Evolutionary conservation across 1,284 basidiomycete genomes (phyloP), one percentile per base, ranked within the genome.

Genomic region (Cerioporus squamosus): DNA sequence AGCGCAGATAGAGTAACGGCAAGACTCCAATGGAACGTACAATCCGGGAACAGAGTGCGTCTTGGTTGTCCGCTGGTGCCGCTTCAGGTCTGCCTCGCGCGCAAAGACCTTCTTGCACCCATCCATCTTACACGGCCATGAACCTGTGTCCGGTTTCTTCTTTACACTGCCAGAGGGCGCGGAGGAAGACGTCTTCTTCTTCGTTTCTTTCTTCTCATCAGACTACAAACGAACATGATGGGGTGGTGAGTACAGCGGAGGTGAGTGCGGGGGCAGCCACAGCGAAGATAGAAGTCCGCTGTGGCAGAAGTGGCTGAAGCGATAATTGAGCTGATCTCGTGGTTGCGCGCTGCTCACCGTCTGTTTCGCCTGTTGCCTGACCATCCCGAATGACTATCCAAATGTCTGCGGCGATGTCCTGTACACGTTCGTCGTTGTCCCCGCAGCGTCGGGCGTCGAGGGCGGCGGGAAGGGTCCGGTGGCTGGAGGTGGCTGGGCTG

Each of bases 101-200:
- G 87, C 88, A 69, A 91, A 91, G 68, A 86, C 83, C 73, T 90
- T 90, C 72, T 83, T 85, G 74, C 88, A 91, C 12, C 87, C 88
- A 67, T 86, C 82, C 66, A 91, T 89, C 70, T 84, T 85, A 76
- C 88, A 91, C 7, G 88, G 86, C 89, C 89, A 91, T 51, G 85
- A 70, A 8, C 83, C 81, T 8, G 81, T 77, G 59, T 79, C 78
- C 2, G 76, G 68, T 42, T 74, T 70, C 67, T 84, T 86, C 74
- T 80, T 82, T 46, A 47, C 44, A 42, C 49, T 55, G 36, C 53
- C 29, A 9, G 56, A 40, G 33, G 56, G 14, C 66, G 76, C 80
- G 23, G 66, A 63, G 9, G 69, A n/a, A 65, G 69, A 65, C 14
- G 71, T 63, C 64, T 70, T 74, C 69, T 75, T 78, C 44, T 77